These are phyloP conservation scores for Hanseniaspora jakobsenii DNA, from an alignment of 805 yeast genomes.

Conservation along the genomic window DNA sequence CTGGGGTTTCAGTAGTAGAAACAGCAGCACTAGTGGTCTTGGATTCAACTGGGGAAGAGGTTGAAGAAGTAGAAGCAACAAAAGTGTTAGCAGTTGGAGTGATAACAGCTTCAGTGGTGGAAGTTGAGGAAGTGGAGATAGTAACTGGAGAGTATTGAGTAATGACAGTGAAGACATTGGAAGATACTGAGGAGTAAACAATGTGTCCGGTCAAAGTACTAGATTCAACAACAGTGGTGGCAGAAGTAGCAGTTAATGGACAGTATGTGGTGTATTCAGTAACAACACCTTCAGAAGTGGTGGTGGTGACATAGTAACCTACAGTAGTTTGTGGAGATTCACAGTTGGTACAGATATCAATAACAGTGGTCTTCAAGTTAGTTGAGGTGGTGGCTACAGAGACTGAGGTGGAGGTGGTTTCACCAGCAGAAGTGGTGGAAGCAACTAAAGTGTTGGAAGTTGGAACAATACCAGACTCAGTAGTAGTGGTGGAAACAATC, in stretches of 20 bases:
- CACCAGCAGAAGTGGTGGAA: no score
- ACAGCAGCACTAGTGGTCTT: conserved; percentile 18
- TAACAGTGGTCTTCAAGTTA: conserved; percentile 17
- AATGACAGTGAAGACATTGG: conserved; percentile 18
- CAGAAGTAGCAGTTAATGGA: conserved; percentile 9
- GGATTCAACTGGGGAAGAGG: conserved; percentile 17
- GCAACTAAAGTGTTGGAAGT: neutral
- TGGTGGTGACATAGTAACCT: conserved; percentile 14
- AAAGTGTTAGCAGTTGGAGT: conserved; percentile 7
- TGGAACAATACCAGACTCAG: no score
- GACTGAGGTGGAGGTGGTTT: no score
- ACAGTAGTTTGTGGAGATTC: conserved; percentile 15
- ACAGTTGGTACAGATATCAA: conserved; percentile 15
- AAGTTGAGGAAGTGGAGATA: neutral
- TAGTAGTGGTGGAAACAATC: neutral
- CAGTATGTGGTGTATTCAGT: conserved; percentile 15
- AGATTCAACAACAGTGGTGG: conserved; percentile 15
- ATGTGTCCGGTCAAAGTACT: conserved; percentile 16
- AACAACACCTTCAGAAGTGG: conserved; percentile 13
- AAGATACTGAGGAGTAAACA: conserved; percentile 16
- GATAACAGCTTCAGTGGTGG: conserved; percentile 4
- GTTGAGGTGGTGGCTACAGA: no score
- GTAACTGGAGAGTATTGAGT: conserved; percentile 18
- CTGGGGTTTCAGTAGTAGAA: conserved; percentile 19
- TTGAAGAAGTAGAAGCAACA: conserved; percentile 10